Evolutionary conservation across 805 yeast species (phyloP), one percentile per base, ranked within the genome.

Genomic region (Blastobotrys americana): DNA sequence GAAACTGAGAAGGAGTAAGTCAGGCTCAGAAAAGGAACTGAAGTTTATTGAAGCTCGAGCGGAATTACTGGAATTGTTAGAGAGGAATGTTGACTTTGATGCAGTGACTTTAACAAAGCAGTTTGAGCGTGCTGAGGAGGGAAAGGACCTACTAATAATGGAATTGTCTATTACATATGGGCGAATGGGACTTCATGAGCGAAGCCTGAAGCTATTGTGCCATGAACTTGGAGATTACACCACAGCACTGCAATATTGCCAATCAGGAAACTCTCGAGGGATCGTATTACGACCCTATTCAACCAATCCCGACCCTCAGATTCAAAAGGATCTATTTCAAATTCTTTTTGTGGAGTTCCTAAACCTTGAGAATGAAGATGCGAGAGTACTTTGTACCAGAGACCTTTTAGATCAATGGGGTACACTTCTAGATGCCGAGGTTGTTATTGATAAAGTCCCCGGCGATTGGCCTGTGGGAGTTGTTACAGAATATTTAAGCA

Each of bases 121-220:
- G n/a, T 49, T 60, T 34, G 55, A 53, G 23, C 48, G 49, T 33
- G 55, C 62, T 3, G 58, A 56, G 15, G 52, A 57, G 31, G 56
- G 51, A 17, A 49, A 55, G 4, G 44, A 48, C 9, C 47, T 49
- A 18, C 44, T 68, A 22, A 38, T 49, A n/a, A 40, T 58, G 10
- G 72, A 68, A 43, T 53, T 63, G 35, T 60, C 61, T 16, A 50
- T 60, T 5, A 44, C 66, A 3, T 62, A 60, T 47, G 55, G 59
- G 19, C 52, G 55, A 5, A 46, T 64, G 5, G 65, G 65, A 4
- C 50, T 57, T 5, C 66, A 64, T 44, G 63, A 56, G 33, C 55
- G 59, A 28, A 53, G 65, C 20, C 40, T 68, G 25, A 58, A 57
- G 16, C 50, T 60, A 18, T 53, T 68, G 36, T 58, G 63, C 37